phyloP scores from a whole-genome alignment of 441 rosid species.

The Capsella rubella region DNA sequence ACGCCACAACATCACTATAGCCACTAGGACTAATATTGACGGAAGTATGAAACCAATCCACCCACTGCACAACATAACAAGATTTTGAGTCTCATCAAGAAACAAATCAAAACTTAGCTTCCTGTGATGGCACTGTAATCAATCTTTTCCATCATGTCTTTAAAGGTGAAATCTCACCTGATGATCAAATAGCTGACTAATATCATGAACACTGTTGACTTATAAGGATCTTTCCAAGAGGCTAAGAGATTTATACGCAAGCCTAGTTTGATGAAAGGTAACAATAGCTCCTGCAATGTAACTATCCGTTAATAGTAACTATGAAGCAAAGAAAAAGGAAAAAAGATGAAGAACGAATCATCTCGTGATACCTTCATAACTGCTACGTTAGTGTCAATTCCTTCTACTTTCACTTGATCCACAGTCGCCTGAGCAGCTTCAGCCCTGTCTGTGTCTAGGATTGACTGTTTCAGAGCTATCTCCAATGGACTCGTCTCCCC shows the following conservation, averaged over 20 bases:
- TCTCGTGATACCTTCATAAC: conserved; percentile 74
- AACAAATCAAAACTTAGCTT: not conserved
- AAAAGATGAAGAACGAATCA: conserved; percentile 15
- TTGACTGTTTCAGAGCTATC: conserved; percentile 72
- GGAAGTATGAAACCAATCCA: conserved; percentile 77
- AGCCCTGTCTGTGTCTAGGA: conserved; percentile 71
- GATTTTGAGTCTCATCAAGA: not conserved
- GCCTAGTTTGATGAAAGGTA: conserved; percentile 62
- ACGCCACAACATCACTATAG: conserved; percentile 69
- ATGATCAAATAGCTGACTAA: conserved; percentile 59
- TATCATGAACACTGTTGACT: conserved; percentile 62
- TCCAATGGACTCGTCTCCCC: conserved; percentile 88
- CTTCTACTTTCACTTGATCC: conserved; percentile 94
- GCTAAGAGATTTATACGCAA: conserved; percentile 56
- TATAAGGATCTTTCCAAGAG: conserved; percentile 76
- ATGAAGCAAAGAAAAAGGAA: conserved; percentile 5
- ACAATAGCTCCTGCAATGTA: conserved; percentile 69
- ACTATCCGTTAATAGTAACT: conserved; percentile 12
- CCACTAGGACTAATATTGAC: conserved; percentile 53
- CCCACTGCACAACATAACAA: conserved; percentile 54
- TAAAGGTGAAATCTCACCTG: conserved; percentile 51
- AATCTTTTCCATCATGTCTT: conserved; percentile 2
- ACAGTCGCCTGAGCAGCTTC: conserved; percentile 96
- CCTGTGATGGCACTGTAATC: not conserved
- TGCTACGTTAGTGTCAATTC: conserved; percentile 85